phyloP scores from a whole-genome alignment of 805 yeast genomes.

The Nakazawaea sp. region DNA sequence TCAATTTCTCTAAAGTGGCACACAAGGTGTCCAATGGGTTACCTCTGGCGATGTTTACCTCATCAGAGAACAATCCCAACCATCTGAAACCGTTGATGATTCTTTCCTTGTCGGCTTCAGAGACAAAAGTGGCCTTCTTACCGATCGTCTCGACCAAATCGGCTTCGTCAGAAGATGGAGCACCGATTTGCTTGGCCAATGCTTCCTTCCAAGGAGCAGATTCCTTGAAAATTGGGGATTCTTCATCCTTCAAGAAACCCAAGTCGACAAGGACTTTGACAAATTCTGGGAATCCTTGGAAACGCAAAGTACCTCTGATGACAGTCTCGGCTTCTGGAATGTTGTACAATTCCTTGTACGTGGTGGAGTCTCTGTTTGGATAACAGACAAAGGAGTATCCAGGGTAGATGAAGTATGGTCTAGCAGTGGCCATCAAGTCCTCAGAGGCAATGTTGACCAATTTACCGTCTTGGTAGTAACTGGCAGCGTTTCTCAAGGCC shows the following conservation, averaged over 20 bases:
- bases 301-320: constrained; percentile 94
- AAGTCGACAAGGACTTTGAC: constrained; percentile 91
- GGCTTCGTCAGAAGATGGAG: constrained; percentile 58
- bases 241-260: constrained; percentile 83
- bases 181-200: constrained; percentile 65
- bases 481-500: constrained; percentile 91
- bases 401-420: constrained; percentile 93
- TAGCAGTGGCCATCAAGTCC: constrained; percentile 91
- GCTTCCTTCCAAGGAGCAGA: constrained; percentile 85
- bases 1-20: constrained; percentile 89
- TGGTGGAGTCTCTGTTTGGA: constrained; percentile 97
- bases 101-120: constrained; percentile 76
- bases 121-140: constrained; percentile 73
- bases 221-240: constrained; percentile 48
- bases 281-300: constrained; percentile 98
- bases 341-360: constrained; percentile 82
- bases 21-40: constrained; percentile 95
- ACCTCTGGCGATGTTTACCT: constrained; percentile 76
- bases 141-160: constrained; percentile 75
- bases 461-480: constrained; percentile 81
- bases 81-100: constrained; percentile 85
- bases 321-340: constrained; percentile 98
- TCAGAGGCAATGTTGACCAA: constrained; percentile 75
- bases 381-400: constrained; percentile 92
- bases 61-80: constrained; percentile 86